Conservation (phyloP, 345 rosid genomes). For the Rhizophora mangle region DNA sequence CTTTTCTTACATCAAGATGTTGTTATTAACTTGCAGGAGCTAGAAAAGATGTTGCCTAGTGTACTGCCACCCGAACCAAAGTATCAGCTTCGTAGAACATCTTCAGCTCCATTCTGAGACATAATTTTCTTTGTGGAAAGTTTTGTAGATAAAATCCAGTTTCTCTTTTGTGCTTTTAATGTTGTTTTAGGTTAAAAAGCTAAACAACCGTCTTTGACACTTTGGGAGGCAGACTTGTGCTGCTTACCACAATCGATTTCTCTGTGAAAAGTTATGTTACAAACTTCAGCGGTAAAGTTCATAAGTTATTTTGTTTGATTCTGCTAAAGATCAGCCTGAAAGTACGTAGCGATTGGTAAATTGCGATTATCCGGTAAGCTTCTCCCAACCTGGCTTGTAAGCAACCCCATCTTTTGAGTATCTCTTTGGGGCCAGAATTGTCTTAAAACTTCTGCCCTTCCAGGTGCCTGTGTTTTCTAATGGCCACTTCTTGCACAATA, state of each 20-base stretch:
- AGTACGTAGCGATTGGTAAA: no score
- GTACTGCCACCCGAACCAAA: slow-evolving; percentile 27
- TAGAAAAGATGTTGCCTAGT: slow-evolving; percentile 27
- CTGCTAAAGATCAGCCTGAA: no score
- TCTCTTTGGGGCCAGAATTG: no score
- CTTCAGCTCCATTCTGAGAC: slow-evolving; percentile 32
- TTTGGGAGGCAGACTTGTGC: not conserved
- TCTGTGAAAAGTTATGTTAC: no score
- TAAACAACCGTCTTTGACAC: not conserved
- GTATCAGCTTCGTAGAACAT: slow-evolving; percentile 37
- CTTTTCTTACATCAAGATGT: not conserved
- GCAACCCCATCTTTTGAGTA: no score
- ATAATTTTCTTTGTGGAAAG: not conserved
- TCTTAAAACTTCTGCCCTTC: no score
- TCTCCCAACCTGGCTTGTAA: no score
- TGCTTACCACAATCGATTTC: not conserved
- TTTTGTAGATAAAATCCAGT: slow-evolving; percentile 20
- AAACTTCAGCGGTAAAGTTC: no score
- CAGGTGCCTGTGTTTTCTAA: no score
- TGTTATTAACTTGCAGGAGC: slow-evolving; percentile 18
- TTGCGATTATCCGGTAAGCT: no score
- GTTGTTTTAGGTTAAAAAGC: not conserved
- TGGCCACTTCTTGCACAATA: no score
- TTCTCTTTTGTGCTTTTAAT: slow-evolving; percentile 5
- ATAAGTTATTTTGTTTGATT: no score